Base-by-base conservation (phyloP, 805 yeast species). In the Suhomyces kilbournensis region DNA sequence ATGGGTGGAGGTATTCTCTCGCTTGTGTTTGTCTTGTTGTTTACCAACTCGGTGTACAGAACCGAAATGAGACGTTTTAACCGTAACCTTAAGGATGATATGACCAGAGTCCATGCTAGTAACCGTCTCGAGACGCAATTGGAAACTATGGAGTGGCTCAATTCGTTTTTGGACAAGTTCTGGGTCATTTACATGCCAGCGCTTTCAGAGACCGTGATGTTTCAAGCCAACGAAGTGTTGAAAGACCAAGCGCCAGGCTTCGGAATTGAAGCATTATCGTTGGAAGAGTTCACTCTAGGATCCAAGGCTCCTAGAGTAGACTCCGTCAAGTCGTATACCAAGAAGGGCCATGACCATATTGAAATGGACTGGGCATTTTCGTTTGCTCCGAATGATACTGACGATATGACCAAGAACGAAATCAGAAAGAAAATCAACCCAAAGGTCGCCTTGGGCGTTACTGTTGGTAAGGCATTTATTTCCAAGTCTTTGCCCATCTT, bases 151-250 rank as follows among this genome's bases (percentile, higher is more conserved):
- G 82, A 85, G 54, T 88, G 96, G 96, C 67, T 88, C 61, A 88
- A 88, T 62, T 80, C 85, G 22, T 88, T 88, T 62, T 69, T 88
- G 65, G 84, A 84, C 44, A 88, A 88, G 69, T 87, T 88, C 63
- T 88, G 96, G 96, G 88, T 87, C 52, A 86, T 88, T 55, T 88
- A 88, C 62, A 88, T 88, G 96, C 93, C 94, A 30, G 90, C 88
- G 0, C 73, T 88, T 48, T 84, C 91, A 6, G 90, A 86, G 58
- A 84, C 82, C 69, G 96, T 88, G 22, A 77, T 83, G 67, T 80
- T 78, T 47, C 81, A 79, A 61, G 87, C 90, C n/a, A 87, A 86
- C 60, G 84, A 82, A 22, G 75, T 79, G 15, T 70, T 88, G 63
- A 81, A 83, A 46, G 91, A 82, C 62, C 82, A 83, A 55, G 90